Base-by-base conservation (phyloP, 805 yeast genomes). In the Priceomyces fermenticarens region DNA sequence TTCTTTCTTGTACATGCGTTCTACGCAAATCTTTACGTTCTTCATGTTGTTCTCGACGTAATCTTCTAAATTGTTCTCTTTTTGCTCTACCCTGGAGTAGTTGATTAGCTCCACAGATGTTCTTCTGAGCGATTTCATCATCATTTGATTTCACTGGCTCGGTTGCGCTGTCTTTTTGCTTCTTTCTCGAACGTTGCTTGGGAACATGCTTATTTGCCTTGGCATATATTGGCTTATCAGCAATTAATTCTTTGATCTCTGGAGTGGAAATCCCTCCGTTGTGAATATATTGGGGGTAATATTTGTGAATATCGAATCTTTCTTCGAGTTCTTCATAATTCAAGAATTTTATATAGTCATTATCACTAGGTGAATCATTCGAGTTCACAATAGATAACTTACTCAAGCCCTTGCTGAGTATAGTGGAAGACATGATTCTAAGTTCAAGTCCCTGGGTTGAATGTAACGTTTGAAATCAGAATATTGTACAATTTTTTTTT, bases 161-260 rank as follows among this genome's bases (percentile, higher is more conserved):
- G 8, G 33, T 31, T 14, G 15, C 17, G 8, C 10, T 31, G 17
- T n/a, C n/a, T n/a, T 10, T 14, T 10, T n/a, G 11, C 17, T 17
- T 17, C 17, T 17, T 32, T 17, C 25, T 14, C 5, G 25, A 27
- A 32, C 36, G 36, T 36, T 30, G 34, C 15, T 43, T 42, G 41
- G 51, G 52, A 4, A 60, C 47, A 40, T 58, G 67, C 39, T 57
- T 53, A 47, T 63, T 63, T 15, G 72, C 74, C 25, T 65, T 62
- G 13, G 61, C 54, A 43, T 70, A 70, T 13, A 70, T 67, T 4
- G 74, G 75, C 45, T 65, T 67, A 37, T 65, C 61, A 10, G 46
- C 44, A 9, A 70, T 56, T 52, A 65, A 48, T 20, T 51, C 57
- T 41, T 52, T 53, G 38, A 70, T 54, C n/a, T 53, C 49, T 3